A percentile compares a stretch with the other conserved stretches of the same genome.
Conservation (phyloP, 2,329 filamentous ascomycete species). For the Penicillium verrucosum region DNA sequence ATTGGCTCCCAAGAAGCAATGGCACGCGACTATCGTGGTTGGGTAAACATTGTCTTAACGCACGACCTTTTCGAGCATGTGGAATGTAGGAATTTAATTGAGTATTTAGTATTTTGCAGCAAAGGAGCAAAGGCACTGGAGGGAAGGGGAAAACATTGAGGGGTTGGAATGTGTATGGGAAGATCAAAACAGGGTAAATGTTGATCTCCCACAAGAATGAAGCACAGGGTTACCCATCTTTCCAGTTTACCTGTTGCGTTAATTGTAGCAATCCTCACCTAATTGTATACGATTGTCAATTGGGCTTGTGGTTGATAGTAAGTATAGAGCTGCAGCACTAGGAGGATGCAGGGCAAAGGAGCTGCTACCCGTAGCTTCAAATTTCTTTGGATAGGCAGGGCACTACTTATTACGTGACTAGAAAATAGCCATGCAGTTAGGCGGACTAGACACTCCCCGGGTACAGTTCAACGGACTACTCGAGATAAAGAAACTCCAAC, state of each 20-base stretch:
- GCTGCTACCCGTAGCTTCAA: no score
- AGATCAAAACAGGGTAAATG: neutral
- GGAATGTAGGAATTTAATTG: constrained; percentile 12
- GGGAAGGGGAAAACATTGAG: neutral
- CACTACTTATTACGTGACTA: constrained; percentile 14
- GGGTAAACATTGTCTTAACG: constrained; percentile 11
- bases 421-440: constrained; percentile 46
- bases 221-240: neutral
- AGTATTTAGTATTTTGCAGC: neutral
- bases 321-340: no score
- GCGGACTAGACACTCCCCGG: constrained; percentile 41
- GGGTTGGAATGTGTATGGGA: constrained; percentile 16
- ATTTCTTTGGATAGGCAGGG: neutral
- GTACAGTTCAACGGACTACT: constrained; percentile 41
- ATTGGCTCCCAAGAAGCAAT: constrained; percentile 5
- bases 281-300: neutral
- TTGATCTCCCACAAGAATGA: constrained; percentile 1
- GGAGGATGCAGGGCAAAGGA: no score
- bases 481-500: constrained; percentile 40
- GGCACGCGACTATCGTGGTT: constrained; percentile 3
- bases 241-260: neutral
- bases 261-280: neutral
- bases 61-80: neutral
- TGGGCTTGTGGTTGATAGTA: neutral
- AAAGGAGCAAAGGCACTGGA: neutral